These are phyloP conservation scores for Scedosporium dehoogii DNA, from an alignment of 2,329 filamentous ascomycete genomes.

Conservation along the genomic window DNA sequence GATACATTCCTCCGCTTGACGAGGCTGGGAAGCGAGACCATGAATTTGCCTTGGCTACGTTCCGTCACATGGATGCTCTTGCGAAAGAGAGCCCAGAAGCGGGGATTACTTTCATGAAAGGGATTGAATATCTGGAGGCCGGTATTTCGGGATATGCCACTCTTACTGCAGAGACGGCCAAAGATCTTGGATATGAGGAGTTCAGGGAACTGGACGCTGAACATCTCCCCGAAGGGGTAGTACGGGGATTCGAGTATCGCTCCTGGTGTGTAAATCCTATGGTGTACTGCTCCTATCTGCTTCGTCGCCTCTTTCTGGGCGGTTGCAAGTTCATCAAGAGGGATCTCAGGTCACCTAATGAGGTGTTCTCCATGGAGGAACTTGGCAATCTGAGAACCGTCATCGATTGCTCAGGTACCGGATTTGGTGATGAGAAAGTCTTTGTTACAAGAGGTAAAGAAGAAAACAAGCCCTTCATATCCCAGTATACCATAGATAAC, in stretches of 20 bases:
- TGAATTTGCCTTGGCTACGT: conserved; percentile 30
- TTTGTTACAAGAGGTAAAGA: conserved; percentile 32
- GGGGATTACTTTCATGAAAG: conserved; percentile 38
- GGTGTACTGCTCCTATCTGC: conserved; percentile 38
- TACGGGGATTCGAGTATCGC: conserved; percentile 39
- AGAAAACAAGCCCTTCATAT: not conserved
- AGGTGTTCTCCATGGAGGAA: conserved; percentile 26
- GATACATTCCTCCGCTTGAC: conserved; percentile 30
- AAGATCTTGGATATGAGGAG: conserved; percentile 22
- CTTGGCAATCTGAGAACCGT: conserved; percentile 20
- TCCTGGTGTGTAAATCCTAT: conserved; percentile 47
- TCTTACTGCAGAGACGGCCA: conserved; percentile 22
- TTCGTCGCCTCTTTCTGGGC: conserved; percentile 19
- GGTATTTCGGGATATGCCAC: conserved; percentile 27
- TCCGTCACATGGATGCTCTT: conserved; percentile 27
- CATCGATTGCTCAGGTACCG: conserved; percentile 36
- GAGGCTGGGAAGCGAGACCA: conserved; percentile 29
- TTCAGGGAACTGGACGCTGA: conserved; percentile 25
- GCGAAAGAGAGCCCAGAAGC: conserved; percentile 21
- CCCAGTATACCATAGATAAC: not conserved
- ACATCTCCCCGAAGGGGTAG: conserved; percentile 31
- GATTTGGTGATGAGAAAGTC: conserved; percentile 30
- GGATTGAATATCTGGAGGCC: conserved; percentile 41
- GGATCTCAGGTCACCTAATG: conserved; percentile 25
- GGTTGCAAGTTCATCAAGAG: conserved; percentile 22